phyloP scores from a whole-genome alignment of 2,329 filamentous ascomycete genomes.

The Fusarium abutilonis region DNA sequence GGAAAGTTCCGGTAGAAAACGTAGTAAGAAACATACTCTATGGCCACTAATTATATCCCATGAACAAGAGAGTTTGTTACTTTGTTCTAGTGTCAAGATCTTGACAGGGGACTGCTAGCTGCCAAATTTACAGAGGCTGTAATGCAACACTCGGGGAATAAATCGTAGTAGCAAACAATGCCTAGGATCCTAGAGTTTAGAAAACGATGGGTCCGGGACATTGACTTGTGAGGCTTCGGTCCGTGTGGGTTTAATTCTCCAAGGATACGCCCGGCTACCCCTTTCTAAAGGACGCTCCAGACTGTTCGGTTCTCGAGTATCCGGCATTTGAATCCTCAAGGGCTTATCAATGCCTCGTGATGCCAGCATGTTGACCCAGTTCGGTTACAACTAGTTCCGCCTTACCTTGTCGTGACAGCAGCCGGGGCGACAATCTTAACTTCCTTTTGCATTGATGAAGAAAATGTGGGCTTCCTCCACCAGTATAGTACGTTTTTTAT shows the following conservation, averaged over 20 bases:
- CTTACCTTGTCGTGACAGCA: not conserved
- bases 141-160: not conserved
- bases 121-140: not conserved
- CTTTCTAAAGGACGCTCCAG: not conserved
- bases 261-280: not conserved
- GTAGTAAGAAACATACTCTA: not conserved
- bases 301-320: not conserved
- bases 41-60: not conserved
- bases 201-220: not conserved
- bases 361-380: not conserved
- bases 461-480: too few relatives aligned
- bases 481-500: too few relatives aligned
- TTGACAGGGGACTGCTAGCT: not conserved
- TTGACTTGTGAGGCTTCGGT: not conserved
- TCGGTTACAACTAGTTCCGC: not conserved
- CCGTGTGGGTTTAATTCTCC: not conserved
- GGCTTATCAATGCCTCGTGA: not conserved
- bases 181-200: not conserved
- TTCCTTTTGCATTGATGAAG: not conserved
- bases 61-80: not conserved
- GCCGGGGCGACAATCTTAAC: not conserved
- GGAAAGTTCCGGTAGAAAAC: not conserved
- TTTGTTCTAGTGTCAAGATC: not conserved
- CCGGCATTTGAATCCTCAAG: not conserved
- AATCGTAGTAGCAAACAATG: not conserved